Base-by-base conservation (phyloP, 2,329 filamentous ascomycete genomes). In the Aspergillus sp. region DNA sequence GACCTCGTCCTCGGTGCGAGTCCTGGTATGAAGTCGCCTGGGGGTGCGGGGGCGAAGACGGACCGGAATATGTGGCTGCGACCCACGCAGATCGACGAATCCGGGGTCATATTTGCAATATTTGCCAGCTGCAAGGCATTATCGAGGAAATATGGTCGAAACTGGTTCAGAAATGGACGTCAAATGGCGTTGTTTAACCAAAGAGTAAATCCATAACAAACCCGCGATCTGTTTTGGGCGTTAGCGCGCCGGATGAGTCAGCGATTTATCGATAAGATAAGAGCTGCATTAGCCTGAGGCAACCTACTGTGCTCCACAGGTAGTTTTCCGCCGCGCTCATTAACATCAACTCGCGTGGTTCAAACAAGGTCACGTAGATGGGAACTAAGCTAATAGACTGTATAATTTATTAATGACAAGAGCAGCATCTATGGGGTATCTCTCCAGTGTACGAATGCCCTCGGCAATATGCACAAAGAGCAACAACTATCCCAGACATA, bases 41-140 rank as follows among this genome's bases (percentile, higher is more conserved):
- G 63, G 17, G 71, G 71, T 53, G 73, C 65, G 50, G 74, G 70
- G 48, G 76, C 69, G 60, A 79, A 79, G 48, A 79, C 76, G 12
- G 77, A 77, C 55, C 67, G 68, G 62, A 79, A 77, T 21, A 79
- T 71, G 62, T 75, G 76, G 65, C 72, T 73, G 60, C 73, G 73
- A 57, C 56, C 51, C 37, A 23, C 40, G 31, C 56, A 58, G 46
- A 58, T 55, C 39, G 51, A 55, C 8, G 51, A 55, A 19, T 58
- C 56, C 21, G 56, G 56, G 44, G 51, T 43, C 56, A 58, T 58
- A 6, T 21, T 47, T 24, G 35, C 23, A 9, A 33, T 6, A 6
- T 6, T 48, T 39, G 7, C 35, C 35, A 53, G 33, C 45, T 27
- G 56, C 12, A 40, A 47, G 51, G 45, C 56, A 58, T 58, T 17